Conservation (phyloP, 495 filamentous ascomycete species). For the Chaetomium fimeti region DNA sequence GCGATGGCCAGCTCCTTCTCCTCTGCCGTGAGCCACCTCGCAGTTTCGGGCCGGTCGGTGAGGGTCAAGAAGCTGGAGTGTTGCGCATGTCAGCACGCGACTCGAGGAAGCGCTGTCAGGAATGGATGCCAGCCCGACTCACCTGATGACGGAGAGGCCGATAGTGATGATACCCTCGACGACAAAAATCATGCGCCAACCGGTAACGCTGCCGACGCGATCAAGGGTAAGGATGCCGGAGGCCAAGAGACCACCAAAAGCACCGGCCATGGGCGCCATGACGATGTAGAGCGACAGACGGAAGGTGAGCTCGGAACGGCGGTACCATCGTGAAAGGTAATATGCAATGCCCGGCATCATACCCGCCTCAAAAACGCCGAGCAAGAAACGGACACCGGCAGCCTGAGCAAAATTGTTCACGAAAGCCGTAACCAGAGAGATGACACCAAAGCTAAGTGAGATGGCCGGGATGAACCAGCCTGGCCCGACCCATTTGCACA, state of each 20-base stretch:
- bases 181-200: conserved; percentile 67
- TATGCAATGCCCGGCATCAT: conserved; percentile 73
- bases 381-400: conserved; percentile 52
- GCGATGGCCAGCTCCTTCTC: conserved; percentile 55
- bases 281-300: conserved; percentile 72
- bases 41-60: conserved; percentile 60
- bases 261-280: conserved; percentile 66
- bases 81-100: background rate
- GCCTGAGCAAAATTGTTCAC: conserved; percentile 39
- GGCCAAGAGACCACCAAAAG: conserved; percentile 68
- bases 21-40: conserved; percentile 56
- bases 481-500: conserved; percentile 61
- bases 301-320: conserved; percentile 64
- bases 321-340: conserved; percentile 70
- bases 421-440: conserved; percentile 44
- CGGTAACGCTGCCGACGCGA: conserved; percentile 47
- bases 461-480: conserved; percentile 64
- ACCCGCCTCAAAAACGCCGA: conserved; percentile 67
- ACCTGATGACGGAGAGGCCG: conserved; percentile 49
- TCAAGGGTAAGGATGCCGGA: conserved; percentile 58
- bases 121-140: background rate
- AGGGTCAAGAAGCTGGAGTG: conserved; percentile 47
- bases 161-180: conserved; percentile 65
- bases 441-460: conserved; percentile 47
- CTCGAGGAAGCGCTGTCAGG: background rate